Conservation (phyloP, 2,329 filamentous ascomycete species). For the Harringtonia aguacate region DNA sequence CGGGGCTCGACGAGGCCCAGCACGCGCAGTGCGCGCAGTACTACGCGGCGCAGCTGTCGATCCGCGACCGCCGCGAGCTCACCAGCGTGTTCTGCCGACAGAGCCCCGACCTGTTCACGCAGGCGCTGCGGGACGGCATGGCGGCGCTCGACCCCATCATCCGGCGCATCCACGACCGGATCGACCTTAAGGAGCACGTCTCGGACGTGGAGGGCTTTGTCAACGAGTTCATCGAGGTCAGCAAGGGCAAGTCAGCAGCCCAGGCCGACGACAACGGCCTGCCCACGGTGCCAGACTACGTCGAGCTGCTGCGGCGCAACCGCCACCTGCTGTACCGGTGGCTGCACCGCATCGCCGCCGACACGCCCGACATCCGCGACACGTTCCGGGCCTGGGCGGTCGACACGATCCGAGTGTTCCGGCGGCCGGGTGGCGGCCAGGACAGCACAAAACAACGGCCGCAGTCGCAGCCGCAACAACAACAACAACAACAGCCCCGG, state of each 20-base stretch:
- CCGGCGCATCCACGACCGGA: conserved; percentile 55
- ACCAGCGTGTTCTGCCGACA: conserved; percentile 55
- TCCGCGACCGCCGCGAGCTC: conserved; percentile 64
- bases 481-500: not conserved
- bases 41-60: conserved; percentile 57
- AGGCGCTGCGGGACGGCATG: conserved; percentile 52
- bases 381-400: conserved; percentile 53
- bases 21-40: conserved; percentile 59
- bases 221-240: conserved; percentile 56
- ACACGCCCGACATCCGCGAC: conserved; percentile 53
- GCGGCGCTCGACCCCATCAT: conserved; percentile 67
- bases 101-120: conserved; percentile 63
- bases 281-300: conserved; percentile 62
- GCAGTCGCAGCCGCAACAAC: not conserved
- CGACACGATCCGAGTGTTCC: conserved; percentile 46
- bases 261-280: conserved; percentile 14
- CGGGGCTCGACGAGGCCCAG: conserved; percentile 43
- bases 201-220: conserved; percentile 58
- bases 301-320: conserved; percentile 54
- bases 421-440: conserved; percentile 4
- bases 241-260: conserved; percentile 24
- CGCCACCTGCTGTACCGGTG: conserved; percentile 55
- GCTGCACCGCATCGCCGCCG: conserved; percentile 57
- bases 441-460: too few relatives aligned
- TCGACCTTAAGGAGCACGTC: conserved; percentile 61